Conservation (phyloP, 768 basidiomycete species). For the Artomyces pyxidatus region DNA sequence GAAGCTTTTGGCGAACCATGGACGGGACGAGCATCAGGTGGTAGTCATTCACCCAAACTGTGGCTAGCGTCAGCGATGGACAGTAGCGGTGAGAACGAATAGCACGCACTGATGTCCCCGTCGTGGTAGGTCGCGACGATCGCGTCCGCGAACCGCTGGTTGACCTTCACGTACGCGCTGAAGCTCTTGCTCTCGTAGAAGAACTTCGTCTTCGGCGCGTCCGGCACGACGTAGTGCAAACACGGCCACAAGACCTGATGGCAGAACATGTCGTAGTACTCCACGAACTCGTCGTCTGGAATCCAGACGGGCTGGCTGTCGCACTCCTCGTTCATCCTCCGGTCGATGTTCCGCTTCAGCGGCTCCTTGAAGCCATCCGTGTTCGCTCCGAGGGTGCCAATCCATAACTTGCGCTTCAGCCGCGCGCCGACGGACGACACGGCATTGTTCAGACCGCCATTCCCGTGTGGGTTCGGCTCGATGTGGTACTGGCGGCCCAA, state of each 20-base stretch:
- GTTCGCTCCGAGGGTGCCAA: conserved; percentile 68
- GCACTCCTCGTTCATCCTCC: conserved; percentile 32
- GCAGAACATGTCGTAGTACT: conserved; percentile 81
- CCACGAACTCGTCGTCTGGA: conserved; percentile 68
- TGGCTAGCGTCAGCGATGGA: conserved; percentile 2
- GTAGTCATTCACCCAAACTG: conserved; percentile 89
- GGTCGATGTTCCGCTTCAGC: conserved; percentile 48
- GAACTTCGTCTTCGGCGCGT: conserved; percentile 74
- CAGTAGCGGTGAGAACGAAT: neutral
- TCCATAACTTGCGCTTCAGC: conserved; percentile 46
- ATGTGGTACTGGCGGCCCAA: conserved; percentile 33
- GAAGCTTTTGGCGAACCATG: conserved; percentile 65
- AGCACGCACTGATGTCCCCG: conserved; percentile 66
- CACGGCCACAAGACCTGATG: conserved; percentile 89
- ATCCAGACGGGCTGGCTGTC: conserved; percentile 66
- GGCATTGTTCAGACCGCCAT: conserved; percentile 81
- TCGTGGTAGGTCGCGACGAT: conserved; percentile 77
- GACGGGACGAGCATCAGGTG: conserved; percentile 90
- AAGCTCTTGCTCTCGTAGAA: conserved; percentile 77
- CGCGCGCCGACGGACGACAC: conserved; percentile 50
- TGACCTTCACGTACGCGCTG: conserved; percentile 83
- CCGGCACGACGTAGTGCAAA: conserved; percentile 79
- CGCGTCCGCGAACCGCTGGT: conserved; percentile 80
- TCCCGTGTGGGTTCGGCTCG: conserved; percentile 63
- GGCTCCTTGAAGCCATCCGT: conserved; percentile 58